Conservation (phyloP, 2,329 filamentous ascomycete species). For the Cordyceps pruinosa region DNA sequence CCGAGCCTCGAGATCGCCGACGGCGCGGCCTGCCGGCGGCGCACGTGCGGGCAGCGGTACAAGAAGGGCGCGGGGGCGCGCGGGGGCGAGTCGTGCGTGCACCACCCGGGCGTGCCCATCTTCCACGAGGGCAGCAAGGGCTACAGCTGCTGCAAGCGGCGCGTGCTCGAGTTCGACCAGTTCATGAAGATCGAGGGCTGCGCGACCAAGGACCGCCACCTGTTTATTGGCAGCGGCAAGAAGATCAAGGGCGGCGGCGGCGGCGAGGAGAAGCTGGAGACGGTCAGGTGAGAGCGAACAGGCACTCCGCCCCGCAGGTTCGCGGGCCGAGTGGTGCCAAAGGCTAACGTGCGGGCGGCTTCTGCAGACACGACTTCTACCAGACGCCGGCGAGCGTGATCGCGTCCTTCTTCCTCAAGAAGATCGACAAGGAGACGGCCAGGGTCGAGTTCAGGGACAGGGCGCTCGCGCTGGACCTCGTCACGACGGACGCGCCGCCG, state of each 20-base stretch:
- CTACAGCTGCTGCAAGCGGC: constrained; percentile 92
- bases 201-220: constrained; percentile 69
- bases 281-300: constrained; percentile 55
- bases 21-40: constrained; percentile 70
- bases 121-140: constrained; percentile 99
- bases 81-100: constrained; percentile 70
- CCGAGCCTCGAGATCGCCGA: constrained; percentile 64
- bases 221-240: constrained; percentile 74
- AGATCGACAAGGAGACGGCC: constrained; percentile 78
- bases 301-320: neutral
- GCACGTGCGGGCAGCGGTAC: constrained; percentile 64
- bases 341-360: neutral
- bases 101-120: constrained; percentile 84
- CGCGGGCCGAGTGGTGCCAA: too few species aligned
- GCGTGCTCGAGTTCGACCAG: constrained; percentile 93
- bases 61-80: constrained; percentile 49
- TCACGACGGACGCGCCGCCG: constrained; percentile 67
- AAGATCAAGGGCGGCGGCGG: constrained; percentile 44
- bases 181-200: constrained; percentile 96
- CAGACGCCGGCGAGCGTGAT: constrained; percentile 82
- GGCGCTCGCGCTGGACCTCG: constrained; percentile 68
- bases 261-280: constrained; percentile 70
- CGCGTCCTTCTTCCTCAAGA: constrained; percentile 91
- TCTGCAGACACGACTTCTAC: constrained; percentile 71
- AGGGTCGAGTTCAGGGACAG: constrained; percentile 61